Percentiles rank a stretch among this genome's conserved stretches.
Evolutionary conservation across 1,284 basidiomycete genomes (phyloP).

Genomic region (Trichosporon inkin): DNA sequence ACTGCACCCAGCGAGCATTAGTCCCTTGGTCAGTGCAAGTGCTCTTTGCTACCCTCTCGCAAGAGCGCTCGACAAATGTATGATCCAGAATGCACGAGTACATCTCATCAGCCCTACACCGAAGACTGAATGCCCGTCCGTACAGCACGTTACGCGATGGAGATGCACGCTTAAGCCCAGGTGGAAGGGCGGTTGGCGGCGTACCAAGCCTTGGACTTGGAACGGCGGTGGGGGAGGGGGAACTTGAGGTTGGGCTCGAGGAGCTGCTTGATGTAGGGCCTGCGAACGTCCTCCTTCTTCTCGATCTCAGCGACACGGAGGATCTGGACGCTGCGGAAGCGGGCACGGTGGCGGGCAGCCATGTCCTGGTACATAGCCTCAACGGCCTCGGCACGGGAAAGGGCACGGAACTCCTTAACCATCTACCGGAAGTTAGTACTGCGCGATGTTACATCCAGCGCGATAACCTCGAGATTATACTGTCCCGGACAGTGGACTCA

Average conservation of each 20-base stretch:
- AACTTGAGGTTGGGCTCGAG: conserved; percentile 86
- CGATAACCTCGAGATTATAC: neutral
- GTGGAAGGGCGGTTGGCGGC: conserved; percentile 52
- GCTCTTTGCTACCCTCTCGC: neutral
- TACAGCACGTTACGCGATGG: conserved; percentile 19
- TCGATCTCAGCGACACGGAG: conserved; percentile 64
- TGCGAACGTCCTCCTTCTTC: conserved; percentile 78
- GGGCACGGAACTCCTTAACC: conserved; percentile 91
- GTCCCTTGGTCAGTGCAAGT: neutral
- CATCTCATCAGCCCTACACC: conserved; percentile 32
- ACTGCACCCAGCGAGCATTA: too few relatives aligned
- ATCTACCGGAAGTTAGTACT: conserved; percentile 41
- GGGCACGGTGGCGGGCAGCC: conserved; percentile 97
- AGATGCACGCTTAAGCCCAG: conserved; percentile 40
- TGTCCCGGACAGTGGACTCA: conserved; percentile 21
- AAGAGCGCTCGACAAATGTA: neutral
- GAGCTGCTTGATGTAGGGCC: conserved; percentile 97
- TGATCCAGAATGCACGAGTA: conserved; percentile 33
- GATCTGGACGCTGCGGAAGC: conserved; percentile 86
- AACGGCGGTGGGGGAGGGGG: conserved; percentile 87
- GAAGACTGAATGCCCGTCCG: conserved; percentile 22
- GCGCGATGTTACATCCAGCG: conserved; percentile 1
- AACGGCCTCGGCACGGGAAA: conserved; percentile 90
- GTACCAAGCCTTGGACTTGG: conserved; percentile 52
- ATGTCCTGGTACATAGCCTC: conserved; percentile 99